Conservation (phyloP, 306 rosid species). For the Fragaria iinumae region DNA sequence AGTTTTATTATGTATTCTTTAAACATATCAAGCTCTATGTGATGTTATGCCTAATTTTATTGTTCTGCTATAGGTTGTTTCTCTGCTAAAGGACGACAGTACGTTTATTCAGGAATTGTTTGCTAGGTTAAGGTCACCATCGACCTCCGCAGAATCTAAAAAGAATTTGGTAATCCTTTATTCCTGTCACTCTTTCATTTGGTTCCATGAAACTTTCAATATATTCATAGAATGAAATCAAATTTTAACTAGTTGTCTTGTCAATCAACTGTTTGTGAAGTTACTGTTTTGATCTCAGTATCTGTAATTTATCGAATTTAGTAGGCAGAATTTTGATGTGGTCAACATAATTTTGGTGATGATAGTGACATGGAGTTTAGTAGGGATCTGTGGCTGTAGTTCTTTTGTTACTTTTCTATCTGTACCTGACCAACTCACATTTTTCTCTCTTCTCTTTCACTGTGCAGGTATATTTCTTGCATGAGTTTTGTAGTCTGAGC, state of each 20-base stretch:
- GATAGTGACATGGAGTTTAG: conserved; percentile 10
- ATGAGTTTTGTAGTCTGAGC: conserved; percentile 88
- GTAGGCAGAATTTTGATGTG: not conserved
- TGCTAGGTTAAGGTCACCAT: conserved; percentile 65
- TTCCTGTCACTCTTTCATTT: not conserved
- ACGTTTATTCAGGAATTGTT: conserved; percentile 93
- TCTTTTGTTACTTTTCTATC: not conserved
- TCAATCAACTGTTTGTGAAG: not conserved
- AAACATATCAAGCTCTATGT: conserved; percentile 12
- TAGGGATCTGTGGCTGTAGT: not conserved
- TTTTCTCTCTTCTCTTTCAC: not conserved
- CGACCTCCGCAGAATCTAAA: conserved; percentile 72
- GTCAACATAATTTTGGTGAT: not conserved
- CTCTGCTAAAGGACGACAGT: conserved; percentile 80
- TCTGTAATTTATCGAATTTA: not conserved
- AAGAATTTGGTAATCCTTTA: conserved; percentile 72
- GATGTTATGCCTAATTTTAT: conserved; percentile 22
- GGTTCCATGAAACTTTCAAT: not conserved
- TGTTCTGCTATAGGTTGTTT: conserved; percentile 63
- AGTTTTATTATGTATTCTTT: conserved; percentile 18
- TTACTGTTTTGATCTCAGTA: not conserved
- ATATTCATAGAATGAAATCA: not conserved
- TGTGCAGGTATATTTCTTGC: conserved; percentile 76
- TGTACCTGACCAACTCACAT: not conserved
- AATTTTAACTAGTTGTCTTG: not conserved